Conservation (phyloP, 1,284 basidiomycete genomes). For the Heterobasidion parviporum region DNA sequence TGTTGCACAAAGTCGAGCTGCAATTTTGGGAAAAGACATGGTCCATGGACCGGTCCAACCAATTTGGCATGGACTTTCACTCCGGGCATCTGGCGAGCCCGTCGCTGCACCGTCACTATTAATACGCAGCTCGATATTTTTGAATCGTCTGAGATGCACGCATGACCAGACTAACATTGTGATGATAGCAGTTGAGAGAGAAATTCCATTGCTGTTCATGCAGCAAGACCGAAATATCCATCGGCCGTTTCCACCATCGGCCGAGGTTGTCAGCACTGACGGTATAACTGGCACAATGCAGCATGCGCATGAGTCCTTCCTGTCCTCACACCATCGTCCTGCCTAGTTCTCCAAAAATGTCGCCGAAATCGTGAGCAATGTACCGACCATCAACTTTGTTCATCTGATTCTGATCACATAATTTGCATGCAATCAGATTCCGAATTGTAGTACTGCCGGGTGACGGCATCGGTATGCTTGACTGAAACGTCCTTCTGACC, state of each 20-base stretch:
- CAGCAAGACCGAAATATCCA: background rate
- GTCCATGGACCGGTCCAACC: background rate
- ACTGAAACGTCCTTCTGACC: background rate
- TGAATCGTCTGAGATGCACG: no score
- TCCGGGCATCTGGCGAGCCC: no score
- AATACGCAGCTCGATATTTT: no score
- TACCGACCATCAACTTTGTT: background rate
- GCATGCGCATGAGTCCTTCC: background rate
- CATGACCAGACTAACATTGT: background rate
- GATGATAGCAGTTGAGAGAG: no score
- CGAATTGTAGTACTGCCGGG: conserved; percentile 87
- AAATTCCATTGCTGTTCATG: background rate
- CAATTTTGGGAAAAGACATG: background rate
- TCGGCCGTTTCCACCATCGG: background rate
- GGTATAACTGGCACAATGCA: background rate
- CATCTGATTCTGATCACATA: no score
- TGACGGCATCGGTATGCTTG: conserved; percentile 83
- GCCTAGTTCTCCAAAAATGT: conserved; percentile 1
- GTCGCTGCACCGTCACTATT: no score
- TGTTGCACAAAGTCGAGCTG: background rate
- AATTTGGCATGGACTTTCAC: no score
- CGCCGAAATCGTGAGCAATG: conserved; percentile 8
- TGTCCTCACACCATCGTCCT: background rate
- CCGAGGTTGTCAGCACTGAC: no score
- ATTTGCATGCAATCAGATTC: conserved; percentile 40